Evolutionary conservation across 257 asterid species (phyloP).

Genomic region (Solanum sparsipilum): DNA sequence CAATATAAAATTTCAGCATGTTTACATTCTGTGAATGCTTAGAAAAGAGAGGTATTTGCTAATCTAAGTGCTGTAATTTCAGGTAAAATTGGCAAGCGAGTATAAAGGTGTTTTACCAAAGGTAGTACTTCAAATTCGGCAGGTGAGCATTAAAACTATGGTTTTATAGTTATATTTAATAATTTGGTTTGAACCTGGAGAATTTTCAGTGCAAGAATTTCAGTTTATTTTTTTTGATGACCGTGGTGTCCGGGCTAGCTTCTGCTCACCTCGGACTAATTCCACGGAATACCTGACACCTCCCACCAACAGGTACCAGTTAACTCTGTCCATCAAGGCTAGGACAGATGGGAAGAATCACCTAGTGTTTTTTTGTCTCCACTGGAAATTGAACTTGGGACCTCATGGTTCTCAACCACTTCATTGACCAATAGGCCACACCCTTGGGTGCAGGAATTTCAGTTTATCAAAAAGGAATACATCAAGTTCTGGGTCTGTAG

Average conservation of each 20-base stretch:
- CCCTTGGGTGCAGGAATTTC: not conserved
- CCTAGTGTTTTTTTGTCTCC: not conserved
- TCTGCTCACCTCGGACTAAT: not conserved
- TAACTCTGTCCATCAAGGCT: not conserved
- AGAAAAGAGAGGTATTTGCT: not conserved
- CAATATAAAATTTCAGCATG: not conserved
- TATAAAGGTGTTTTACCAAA: slow-evolving; percentile 83
- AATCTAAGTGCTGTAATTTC: slow-evolving; percentile 11
- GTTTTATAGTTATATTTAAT: not conserved
- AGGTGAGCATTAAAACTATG: slow-evolving; percentile 28
- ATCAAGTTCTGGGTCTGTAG: not conserved
- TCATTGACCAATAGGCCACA: too few species aligned
- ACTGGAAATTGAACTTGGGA: not conserved
- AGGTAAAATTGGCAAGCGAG: slow-evolving; percentile 68
- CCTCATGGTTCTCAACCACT: not conserved
- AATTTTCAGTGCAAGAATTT: not conserved
- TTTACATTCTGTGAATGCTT: not conserved
- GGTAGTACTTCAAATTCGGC: slow-evolving; percentile 58
- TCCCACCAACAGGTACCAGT: not conserved
- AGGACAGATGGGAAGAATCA: not conserved
- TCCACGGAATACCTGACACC: not conserved
- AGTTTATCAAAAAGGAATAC: not conserved
- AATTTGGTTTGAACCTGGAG: not conserved
- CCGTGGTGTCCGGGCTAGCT: not conserved
- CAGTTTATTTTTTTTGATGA: not conserved